These are phyloP conservation scores for Aspergillus aculeatinus DNA, from an alignment of 2,329 filamentous ascomycete genomes.

Conservation along the genomic window DNA sequence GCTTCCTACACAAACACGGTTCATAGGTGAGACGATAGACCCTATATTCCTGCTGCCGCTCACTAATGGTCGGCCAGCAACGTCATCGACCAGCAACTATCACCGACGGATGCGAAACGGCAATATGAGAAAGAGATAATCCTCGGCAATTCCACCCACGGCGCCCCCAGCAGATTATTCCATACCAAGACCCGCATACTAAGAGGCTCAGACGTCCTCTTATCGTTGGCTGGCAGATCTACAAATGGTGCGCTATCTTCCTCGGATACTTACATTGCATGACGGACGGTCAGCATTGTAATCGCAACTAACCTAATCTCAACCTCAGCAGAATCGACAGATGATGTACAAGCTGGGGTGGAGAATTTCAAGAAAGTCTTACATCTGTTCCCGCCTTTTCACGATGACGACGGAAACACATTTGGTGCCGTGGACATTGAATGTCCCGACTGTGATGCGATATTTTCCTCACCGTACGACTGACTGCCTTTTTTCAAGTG, in stretches of 20 bases:
- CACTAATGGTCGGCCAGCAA: constrained; percentile 13
- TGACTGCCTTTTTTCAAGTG: not conserved
- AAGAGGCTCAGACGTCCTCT: constrained; percentile 24
- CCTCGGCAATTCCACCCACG: constrained; percentile 14
- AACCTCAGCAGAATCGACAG: constrained; percentile 7
- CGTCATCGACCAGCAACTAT: constrained; percentile 7
- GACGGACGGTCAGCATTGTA: constrained; percentile 2
- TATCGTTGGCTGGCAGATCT: constrained; percentile 22
- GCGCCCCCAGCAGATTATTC: constrained; percentile 12
- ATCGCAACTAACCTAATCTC: constrained; percentile 5
- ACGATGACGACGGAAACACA: constrained; percentile 24
- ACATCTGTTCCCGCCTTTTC: constrained; percentile 29
- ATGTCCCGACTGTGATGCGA: constrained; percentile 32
- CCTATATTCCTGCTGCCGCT: not conserved
- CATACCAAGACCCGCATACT: constrained; percentile 20
- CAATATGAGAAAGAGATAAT: constrained; percentile 23
- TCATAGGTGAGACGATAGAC: constrained; percentile 14
- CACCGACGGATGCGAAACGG: constrained; percentile 12
- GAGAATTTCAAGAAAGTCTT: constrained; percentile 28
- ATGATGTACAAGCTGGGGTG: constrained; percentile 19
- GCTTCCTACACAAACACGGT: constrained; percentile 10
- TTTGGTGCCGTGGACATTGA: constrained; percentile 22
- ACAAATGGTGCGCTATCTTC: constrained; percentile 18
- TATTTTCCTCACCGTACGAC: constrained; percentile 30
- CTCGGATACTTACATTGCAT: constrained; percentile 6